These are phyloP conservation scores for Fagus crenata DNA, from an alignment of 306 rosid genomes.

Conservation along the genomic window DNA sequence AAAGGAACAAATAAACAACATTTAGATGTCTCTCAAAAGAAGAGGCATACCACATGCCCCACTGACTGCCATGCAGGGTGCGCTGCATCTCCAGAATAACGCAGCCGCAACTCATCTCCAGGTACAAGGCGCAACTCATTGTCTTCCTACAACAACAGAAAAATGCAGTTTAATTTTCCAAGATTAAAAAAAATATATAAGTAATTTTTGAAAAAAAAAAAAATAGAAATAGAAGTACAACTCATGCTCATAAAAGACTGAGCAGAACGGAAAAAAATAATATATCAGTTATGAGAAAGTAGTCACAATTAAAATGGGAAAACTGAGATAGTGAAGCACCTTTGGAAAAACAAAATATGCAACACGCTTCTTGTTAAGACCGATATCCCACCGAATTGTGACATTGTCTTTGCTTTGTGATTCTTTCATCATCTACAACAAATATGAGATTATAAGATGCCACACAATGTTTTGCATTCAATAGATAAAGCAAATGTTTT, in stretches of 20 bases:
- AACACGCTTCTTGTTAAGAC: slow-evolving; percentile 96
- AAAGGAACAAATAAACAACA: neutral
- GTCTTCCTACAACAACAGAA: slow-evolving; percentile 71
- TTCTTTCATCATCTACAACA: slow-evolving; percentile 93
- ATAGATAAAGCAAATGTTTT: slow-evolving; percentile 3
- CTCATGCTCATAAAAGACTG: neutral
- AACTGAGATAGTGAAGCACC: slow-evolving; percentile 40
- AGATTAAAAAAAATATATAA: neutral
- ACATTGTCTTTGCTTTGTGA: slow-evolving; percentile 98
- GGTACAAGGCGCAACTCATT: slow-evolving; percentile 98
- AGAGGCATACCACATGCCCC: slow-evolving; percentile 86
- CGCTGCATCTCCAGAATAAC: slow-evolving; percentile 99
- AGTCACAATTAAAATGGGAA: neutral
- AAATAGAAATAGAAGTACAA: neutral
- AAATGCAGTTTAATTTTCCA: slow-evolving; percentile 16
- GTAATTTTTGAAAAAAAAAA: neutral
- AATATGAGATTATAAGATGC: slow-evolving; percentile 31
- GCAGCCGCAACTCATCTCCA: slow-evolving; percentile 94
- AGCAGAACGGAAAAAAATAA: slow-evolving; percentile 1
- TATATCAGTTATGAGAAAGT: neutral
- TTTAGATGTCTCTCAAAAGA: neutral
- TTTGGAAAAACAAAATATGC: slow-evolving; percentile 97
- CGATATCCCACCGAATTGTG: slow-evolving; percentile 94
- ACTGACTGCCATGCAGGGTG: slow-evolving; percentile 99
- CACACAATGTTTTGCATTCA: slow-evolving; percentile 22